Evolutionary conservation across 805 yeast genomes (phyloP), one percentile per base, ranked within the genome.

Genomic region (Blastobotrys peoriensis): DNA sequence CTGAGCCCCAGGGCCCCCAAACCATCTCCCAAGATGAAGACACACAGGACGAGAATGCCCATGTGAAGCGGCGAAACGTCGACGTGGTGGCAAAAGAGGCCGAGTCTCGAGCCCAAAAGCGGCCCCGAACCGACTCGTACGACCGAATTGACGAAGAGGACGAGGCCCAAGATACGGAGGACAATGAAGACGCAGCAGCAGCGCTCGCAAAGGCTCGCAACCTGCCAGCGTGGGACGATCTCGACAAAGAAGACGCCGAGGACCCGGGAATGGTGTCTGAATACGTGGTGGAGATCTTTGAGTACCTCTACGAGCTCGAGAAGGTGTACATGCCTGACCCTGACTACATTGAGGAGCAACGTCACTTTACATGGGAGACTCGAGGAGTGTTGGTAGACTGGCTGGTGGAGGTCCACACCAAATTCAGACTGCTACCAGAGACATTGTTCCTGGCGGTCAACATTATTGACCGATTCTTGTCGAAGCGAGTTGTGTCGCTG

Each of bases 301-400:
- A 77, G 23, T 87, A 85, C 63, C 68, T 89, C 55, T 80, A 81
- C 61, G 79, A 74, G 57, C 69, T 82, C 48, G 96, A 88, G 66
- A 64, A 73, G 37, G 73, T 76, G 57, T 86, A 91, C 38, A 68
- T 86, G 57, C 95, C 88, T 16, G 58, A 64, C 35, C 64, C 68
- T 21, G 64, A 64, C 39, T 86, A 85, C 60, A 64, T 85, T 30
- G 70, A 67, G 49, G 73, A 78, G 63, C 85, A 81, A 61, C 73
- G 75, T 41, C 78, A 79, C 48, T 64, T 86, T 54, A 78, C 83
- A 56, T 95, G 96, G 45, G 76, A 79, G 49, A 83, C 85, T 84
- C 75, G 97, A 53, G 81, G 87, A 5, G 84, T 88, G 42, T 68
- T 88, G 47, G 86, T 88, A n/a, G 96, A 89, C 65, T 88, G 97